Base-by-base conservation (phyloP, 73 alveolate genomes). In the Paramecium bursaria region DNA sequence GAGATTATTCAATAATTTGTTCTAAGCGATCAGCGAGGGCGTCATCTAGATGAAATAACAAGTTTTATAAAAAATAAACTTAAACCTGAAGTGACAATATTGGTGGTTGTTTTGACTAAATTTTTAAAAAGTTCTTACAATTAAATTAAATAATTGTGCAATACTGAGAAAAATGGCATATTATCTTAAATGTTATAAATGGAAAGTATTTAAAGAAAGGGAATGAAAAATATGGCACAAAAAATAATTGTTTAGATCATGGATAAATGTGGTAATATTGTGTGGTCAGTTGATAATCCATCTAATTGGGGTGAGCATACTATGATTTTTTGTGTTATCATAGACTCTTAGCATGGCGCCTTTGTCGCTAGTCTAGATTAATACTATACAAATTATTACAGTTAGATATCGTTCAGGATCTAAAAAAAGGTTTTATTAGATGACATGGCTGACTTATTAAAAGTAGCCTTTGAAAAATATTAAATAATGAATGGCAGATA, bases 241-340 rank as follows among this genome's bases (percentile, higher is more conserved):
- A 60, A 60, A 33, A 26, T 60, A 13, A 53, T 44, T 2, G 35
- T 60, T 13, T 33, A 60, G 17, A 33, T 33, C 35, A 30, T 60
- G 53, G 79, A 60, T 10, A 60, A 60, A 31, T 31, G 29, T 4
- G 79, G 79, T 6, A 60, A 60, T 60, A 31, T 31, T 30, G 14
- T 60, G 23, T 60, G 79, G 79, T 14, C 54, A 5, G 79, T 60
- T 10, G 13, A 60, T 31, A 31, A 21, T 7, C 79, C 79, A 31
- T 33, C 15, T 11, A 29, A 31, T 17, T 60, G 79, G 79, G 54
- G 54, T 30, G 50, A 60, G 22, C 14, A 30, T 30, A 60, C 54
- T 60, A 30, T 60, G 53, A 33, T 60, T 30, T 29, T 60, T 1
- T 31, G 54, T 60, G 79, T 26, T 15, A 60, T 60, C 5, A 30